These are phyloP conservation scores for Scutellaria galericulata DNA, from an alignment of 257 asterid species.

Conservation along the genomic window DNA sequence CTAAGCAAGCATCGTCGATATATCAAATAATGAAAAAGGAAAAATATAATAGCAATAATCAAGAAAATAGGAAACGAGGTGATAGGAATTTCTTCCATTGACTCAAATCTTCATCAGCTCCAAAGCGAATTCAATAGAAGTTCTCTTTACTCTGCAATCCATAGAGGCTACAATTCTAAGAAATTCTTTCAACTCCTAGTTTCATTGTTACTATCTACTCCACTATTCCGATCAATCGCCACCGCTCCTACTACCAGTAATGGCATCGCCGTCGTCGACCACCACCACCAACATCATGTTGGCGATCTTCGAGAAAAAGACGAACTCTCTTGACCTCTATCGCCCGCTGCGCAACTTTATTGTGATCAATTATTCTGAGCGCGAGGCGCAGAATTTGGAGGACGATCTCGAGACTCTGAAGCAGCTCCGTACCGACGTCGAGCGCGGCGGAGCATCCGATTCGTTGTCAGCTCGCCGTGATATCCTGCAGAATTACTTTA, in stretches of 20 bases:
- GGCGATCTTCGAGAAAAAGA: conserved; percentile 87
- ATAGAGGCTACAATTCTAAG: no score
- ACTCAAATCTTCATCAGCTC: conserved; percentile 23
- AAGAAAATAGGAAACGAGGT: neutral
- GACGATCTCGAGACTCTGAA: conserved; percentile 83
- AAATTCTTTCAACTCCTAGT: neutral
- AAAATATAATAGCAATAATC: neutral
- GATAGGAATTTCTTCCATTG: conserved; percentile 21
- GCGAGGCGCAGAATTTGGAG: conserved; percentile 86
- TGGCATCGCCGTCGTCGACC: conserved; percentile 72
- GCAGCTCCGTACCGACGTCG: conserved; percentile 74
- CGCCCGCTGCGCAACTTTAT: conserved; percentile 89
- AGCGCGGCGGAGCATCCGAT: conserved; percentile 68
- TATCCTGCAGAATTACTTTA: conserved; percentile 78
- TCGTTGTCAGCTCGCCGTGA: conserved; percentile 88
- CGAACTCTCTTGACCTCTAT: conserved; percentile 75
- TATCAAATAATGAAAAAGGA: neutral
- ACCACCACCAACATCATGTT: conserved; percentile 74
- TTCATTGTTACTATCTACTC: neutral
- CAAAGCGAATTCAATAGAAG: neutral
- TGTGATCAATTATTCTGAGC: conserved; percentile 80
- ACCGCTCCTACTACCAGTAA: conserved; percentile 38
- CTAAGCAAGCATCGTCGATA: conserved; percentile 27
- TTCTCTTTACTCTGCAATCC: no score
- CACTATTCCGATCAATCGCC: conserved; percentile 36